Evolutionary conservation across 805 yeast genomes (phyloP).

Genomic region (Kregervanrija delftensis): DNA sequence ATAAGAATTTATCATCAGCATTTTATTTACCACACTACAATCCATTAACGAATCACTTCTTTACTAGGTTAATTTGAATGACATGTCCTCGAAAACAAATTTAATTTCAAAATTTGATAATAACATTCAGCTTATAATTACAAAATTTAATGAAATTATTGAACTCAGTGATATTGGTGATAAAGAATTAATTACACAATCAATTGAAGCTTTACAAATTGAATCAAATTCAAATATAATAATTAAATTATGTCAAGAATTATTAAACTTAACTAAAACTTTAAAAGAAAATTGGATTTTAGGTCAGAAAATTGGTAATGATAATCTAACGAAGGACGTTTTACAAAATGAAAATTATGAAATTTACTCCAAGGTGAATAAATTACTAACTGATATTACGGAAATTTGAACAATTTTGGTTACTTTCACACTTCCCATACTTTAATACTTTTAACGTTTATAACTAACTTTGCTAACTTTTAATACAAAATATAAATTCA

Average conservation of each 20-base stretch:
- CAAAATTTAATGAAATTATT: conserved; percentile 46
- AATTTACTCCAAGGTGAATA: conserved; percentile 28
- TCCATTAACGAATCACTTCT: too few relatives aligned
- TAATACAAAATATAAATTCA: too few relatives aligned
- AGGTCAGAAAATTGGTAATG: conserved; percentile 39
- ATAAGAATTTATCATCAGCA: too few relatives aligned
- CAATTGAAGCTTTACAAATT: conserved; percentile 50
- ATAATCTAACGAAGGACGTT: conserved; percentile 16
- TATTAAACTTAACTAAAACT: conserved; percentile 40
- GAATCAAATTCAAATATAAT: conserved; percentile 47
- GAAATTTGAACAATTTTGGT: conserved; percentile 1
- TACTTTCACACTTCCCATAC: not conserved
- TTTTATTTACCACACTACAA: too few relatives aligned
- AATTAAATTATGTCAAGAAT: conserved; percentile 46
- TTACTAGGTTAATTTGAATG: too few relatives aligned
- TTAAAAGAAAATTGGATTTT: conserved; percentile 52
- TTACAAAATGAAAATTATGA: conserved; percentile 16
- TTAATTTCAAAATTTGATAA: conserved; percentile 42
- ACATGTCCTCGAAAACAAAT: conserved; percentile 23
- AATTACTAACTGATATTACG: conserved; percentile 29
- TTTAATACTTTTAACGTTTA: not conserved
- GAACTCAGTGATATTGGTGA: conserved; percentile 34
- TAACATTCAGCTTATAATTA: conserved; percentile 43
- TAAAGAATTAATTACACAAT: conserved; percentile 29
- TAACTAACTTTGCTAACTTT: too few relatives aligned